Base-by-base conservation (phyloP, 257 asterid species). In the Scutellaria barbata region DNA sequence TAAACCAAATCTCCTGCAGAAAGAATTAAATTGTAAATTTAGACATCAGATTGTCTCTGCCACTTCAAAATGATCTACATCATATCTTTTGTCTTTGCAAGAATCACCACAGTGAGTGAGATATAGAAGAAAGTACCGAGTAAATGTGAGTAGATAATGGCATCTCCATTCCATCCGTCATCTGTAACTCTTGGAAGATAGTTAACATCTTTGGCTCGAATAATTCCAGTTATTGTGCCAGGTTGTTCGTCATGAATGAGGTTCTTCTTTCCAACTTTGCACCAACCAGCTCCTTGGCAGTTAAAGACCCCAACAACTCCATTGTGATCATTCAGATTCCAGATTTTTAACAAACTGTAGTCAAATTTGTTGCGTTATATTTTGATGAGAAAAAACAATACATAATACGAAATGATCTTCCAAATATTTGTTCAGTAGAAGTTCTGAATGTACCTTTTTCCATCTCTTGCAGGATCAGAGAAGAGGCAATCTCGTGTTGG, bases 261-360 rank as follows among this genome's bases (percentile, higher is more conserved):
- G 74, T 88, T 88, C 74, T 39, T 92, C 86, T 84, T 90, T 3
- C 81, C 91, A 20, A 42, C 74, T 73, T 69, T 87, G 33, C 96
- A 88, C 96, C 96, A 88, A 53, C 94, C 92, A 18, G 96, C 95
- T 54, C 96, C 95, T 82, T 90, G 96, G 86, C 95, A 88, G 82
- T 88, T 90, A 77, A 88, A 89, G 37, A 78, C 87, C 18, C 96
- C 98, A 4, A 89, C 42, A 10, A 92, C 92, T 52, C 96, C 95
- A 5, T 74, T 92, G 82, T 81, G 82, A 57, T 88, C 90, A 41
- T 90, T 90, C 0, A 92, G 83, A 70, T 90, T 90, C 96, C 96
- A 92, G 55, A 92, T 92, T 78, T 92, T 92, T 18, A 92, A 68
- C 82, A 92, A 77, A 76, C 96, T 92, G 89, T 53, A 71, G 42